Evolutionary conservation across 2,329 filamentous ascomycete genomes (phyloP).

Genomic region (Macrophomina pseudophaseolina): DNA sequence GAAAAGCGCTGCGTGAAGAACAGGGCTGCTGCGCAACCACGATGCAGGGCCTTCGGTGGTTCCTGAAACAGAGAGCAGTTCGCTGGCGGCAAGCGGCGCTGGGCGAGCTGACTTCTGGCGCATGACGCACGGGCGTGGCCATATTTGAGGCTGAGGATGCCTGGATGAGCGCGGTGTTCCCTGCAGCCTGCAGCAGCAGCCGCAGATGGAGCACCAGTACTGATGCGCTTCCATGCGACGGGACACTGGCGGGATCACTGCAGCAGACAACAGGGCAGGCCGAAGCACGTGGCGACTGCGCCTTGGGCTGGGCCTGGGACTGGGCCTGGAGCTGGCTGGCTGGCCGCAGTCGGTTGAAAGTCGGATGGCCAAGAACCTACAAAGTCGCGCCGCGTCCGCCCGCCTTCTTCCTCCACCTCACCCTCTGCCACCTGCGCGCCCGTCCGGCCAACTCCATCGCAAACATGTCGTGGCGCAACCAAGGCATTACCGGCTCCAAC

Average conservation of each 20-base stretch:
- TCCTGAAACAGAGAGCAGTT: not conserved
- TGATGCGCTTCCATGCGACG: too few species aligned
- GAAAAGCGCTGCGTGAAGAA: not conserved
- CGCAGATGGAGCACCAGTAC: too few species aligned
- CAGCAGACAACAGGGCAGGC: not conserved
- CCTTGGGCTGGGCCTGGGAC: not conserved
- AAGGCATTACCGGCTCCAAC: conserved; percentile 95
- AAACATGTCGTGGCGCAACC: conserved; percentile 68
- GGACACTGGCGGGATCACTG: too few species aligned
- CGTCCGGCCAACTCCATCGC: conserved; percentile 11
- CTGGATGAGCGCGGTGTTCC: too few species aligned
- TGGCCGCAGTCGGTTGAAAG: not conserved
- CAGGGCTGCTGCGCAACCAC: not conserved
- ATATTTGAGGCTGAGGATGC: too few species aligned
- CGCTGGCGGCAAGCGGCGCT: not conserved
- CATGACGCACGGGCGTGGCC: too few species aligned
- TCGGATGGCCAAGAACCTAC: conserved; percentile 6
- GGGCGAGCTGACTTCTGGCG: too few species aligned
- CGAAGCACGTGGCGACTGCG: not conserved
- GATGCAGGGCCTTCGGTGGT: not conserved
- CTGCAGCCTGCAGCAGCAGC: too few species aligned
- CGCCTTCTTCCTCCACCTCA: conserved; percentile 1
- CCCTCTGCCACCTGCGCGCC: not conserved
- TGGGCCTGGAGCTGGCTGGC: not conserved
- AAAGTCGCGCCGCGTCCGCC: conserved; percentile 9